Conservation (phyloP, 1,284 basidiomycete genomes). For the Apiotrichum domesticum region DNA sequence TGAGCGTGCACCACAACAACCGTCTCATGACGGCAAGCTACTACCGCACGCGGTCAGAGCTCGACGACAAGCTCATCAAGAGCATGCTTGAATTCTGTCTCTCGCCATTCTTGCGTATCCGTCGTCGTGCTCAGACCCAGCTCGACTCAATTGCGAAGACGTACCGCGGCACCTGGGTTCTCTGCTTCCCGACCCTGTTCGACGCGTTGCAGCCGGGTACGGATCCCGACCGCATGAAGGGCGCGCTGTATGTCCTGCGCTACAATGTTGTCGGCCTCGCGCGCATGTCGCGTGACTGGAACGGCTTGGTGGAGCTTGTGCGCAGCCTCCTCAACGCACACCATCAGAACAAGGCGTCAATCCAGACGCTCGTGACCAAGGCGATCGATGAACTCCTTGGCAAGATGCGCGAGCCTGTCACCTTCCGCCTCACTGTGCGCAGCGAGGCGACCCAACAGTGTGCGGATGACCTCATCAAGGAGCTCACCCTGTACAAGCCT, state of each 20-base stretch:
- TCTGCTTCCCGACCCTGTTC: slow-evolving; percentile 66
- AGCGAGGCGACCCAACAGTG: slow-evolving; percentile 27
- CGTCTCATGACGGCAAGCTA: slow-evolving; percentile 48
- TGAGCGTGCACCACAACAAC: slow-evolving; percentile 38
- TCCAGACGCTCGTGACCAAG: slow-evolving; percentile 76
- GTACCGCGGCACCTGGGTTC: slow-evolving; percentile 73
- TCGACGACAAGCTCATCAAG: slow-evolving; percentile 71
- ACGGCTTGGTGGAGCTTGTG: slow-evolving; percentile 62
- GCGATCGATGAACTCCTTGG: slow-evolving; percentile 59
- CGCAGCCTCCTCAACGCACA: slow-evolving; percentile 73
- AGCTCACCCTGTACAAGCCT: slow-evolving; percentile 17
- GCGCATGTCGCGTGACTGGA: slow-evolving; percentile 55
- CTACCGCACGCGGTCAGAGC: slow-evolving; percentile 69
- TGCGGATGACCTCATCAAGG: slow-evolving; percentile 26
- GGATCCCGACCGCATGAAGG: slow-evolving; percentile 92
- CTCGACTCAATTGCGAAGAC: slow-evolving; percentile 53
- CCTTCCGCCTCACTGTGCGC: slow-evolving; percentile 27
- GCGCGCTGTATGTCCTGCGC: slow-evolving; percentile 75
- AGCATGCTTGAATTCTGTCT: slow-evolving; percentile 79
- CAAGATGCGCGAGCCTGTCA: slow-evolving; percentile 34
- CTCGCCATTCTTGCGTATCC: slow-evolving; percentile 70
- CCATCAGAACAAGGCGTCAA: slow-evolving; percentile 89
- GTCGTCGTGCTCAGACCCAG: slow-evolving; percentile 33
- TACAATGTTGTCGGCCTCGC: slow-evolving; percentile 36
- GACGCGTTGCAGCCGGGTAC: slow-evolving; percentile 67